Conservation (phyloP, 805 yeast genomes). For the Wickerhamiella azymoides region DNA sequence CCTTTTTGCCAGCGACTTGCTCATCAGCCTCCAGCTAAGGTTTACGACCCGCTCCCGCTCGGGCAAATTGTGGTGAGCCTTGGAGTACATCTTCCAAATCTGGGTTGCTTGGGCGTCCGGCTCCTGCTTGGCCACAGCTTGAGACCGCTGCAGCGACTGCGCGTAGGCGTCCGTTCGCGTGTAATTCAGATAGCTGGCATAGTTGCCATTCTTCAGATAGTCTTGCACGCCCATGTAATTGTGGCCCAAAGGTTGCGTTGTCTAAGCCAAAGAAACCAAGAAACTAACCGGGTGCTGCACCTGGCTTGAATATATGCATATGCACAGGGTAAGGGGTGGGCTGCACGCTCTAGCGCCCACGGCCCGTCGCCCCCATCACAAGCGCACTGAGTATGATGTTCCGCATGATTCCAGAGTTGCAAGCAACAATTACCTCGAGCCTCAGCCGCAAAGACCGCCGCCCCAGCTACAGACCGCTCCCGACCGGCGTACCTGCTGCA, state of each 20-base stretch:
- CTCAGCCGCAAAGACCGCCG: no score
- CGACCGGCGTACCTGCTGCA: no score
- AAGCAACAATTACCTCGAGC: no score
- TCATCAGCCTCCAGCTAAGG: slow-evolving; percentile 77
- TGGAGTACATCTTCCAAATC: slow-evolving; percentile 71
- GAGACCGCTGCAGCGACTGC: not conserved
- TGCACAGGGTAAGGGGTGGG: not conserved
- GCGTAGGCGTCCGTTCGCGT: slow-evolving; percentile 2
- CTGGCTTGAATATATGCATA: not conserved
- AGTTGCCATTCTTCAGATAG: slow-evolving; percentile 6
- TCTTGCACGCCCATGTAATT: not conserved
- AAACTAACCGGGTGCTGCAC: not conserved
- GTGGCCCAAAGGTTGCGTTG: not conserved
- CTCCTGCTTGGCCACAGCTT: not conserved
- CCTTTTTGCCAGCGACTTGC: not conserved
- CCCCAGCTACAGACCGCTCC: no score
- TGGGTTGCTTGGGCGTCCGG: slow-evolving; percentile 28
- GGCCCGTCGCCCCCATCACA: no score
- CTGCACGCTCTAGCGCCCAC: not conserved
- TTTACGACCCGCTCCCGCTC: slow-evolving; percentile 68
- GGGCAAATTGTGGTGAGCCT: slow-evolving; percentile 62
- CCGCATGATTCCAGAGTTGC: no score
- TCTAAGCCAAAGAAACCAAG: not conserved
- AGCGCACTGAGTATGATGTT: no score
- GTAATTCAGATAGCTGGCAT: slow-evolving; percentile 3